phyloP scores from a whole-genome alignment of 345 rosid species.

The Firmiana major region DNA sequence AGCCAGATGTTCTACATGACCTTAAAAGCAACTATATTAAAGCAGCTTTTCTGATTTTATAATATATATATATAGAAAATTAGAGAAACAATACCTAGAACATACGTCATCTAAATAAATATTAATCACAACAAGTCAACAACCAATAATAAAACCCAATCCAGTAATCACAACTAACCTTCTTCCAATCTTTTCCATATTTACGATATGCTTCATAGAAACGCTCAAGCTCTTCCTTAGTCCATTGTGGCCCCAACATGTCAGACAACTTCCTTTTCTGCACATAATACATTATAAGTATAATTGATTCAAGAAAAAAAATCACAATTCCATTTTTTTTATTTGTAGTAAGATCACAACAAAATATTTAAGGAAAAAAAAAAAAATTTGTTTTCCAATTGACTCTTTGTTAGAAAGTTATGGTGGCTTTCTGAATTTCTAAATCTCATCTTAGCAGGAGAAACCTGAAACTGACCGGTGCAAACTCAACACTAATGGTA shows the following conservation, averaged over 20 bases:
- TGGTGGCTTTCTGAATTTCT: neutral
- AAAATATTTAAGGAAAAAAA: neutral
- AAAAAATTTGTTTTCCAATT: neutral
- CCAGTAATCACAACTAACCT: conserved; percentile 38
- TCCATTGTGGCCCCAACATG: conserved; percentile 87
- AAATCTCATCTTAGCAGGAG: neutral
- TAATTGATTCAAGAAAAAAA: neutral
- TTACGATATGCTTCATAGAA: conserved; percentile 76
- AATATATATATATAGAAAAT: neutral
- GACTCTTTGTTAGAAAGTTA: neutral
- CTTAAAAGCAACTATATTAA: neutral
- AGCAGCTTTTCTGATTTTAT: neutral
- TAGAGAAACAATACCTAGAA: neutral
- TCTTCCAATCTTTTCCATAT: conserved; percentile 79
- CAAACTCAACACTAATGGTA: neutral
- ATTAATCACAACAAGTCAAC: neutral
- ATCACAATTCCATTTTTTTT: neutral
- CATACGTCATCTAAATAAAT: neutral
- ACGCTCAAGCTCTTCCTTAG: conserved; percentile 66
- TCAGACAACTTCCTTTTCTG: conserved; percentile 78
- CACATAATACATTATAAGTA: conserved; percentile 7
- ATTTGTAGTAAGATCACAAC: neutral
- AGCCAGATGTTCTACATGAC: conserved; percentile 6
- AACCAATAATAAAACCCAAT: neutral
- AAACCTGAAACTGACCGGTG: neutral